Evolutionary conservation across 73 alveolate genomes (phyloP).

Genomic region (Paramecium sexaurelia): DNA sequence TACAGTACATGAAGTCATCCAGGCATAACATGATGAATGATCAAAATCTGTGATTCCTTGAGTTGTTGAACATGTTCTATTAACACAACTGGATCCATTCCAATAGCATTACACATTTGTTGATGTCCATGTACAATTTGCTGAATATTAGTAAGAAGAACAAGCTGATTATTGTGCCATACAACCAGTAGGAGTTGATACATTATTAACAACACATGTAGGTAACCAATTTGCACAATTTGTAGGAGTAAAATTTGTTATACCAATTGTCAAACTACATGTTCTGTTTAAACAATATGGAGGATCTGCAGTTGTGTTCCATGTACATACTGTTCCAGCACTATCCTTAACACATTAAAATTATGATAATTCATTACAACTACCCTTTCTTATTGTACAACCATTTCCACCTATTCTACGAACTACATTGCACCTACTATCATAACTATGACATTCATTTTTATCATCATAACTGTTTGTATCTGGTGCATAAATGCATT

Average conservation of each 20-base stretch:
- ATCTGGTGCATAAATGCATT: constrained; percentile 16
- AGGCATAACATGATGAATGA: neutral
- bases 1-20: constrained; percentile 38
- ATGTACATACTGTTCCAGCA: constrained; percentile 15
- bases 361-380: neutral
- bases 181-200: neutral
- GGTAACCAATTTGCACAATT: constrained; percentile 18
- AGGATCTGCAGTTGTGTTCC: constrained; percentile 9
- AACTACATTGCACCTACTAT: constrained; percentile 13
- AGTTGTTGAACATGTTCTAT: neutral
- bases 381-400: neutral
- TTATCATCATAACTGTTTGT: neutral
- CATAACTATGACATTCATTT: neutral
- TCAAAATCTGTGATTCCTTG: constrained; percentile 10
- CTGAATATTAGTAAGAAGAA: neutral
- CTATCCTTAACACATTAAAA: neutral
- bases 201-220: neutral
- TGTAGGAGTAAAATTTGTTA: neutral
- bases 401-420: constrained; percentile 50
- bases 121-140: neutral
- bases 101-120: constrained; percentile 7
- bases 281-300: constrained; percentile 29
- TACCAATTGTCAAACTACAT: neutral
- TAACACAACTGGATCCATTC: constrained; percentile 45
- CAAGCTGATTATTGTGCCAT: neutral